Evolutionary conservation across 2,329 filamentous ascomycete genomes (phyloP), one percentile per base, ranked within the genome.

Genomic region (Pyricularia pennisetigena): DNA sequence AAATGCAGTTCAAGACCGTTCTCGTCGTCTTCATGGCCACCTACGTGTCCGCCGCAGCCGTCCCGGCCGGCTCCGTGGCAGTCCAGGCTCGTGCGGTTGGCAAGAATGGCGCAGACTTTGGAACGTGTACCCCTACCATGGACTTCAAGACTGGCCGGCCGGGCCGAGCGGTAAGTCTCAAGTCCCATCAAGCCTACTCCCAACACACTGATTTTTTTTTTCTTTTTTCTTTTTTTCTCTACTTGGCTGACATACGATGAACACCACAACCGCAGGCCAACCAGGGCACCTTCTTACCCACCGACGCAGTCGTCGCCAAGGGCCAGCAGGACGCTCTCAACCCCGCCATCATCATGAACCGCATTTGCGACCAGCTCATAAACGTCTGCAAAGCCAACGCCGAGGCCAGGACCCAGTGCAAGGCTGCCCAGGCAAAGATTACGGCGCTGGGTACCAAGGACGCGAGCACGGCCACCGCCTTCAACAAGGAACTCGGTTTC

Each of bases 341-440:
- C 81, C 86, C 85, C 59, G 85, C 84, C 78, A 88, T 88, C 78
- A 88, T 88, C 79, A 87, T 84, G 73, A 87, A 86, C 77, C 81
- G 83, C 24, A 82, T 88, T 71, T 86, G 84, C 78, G 83, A 88
- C 77, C 84, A 87, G 75, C 79, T 88, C 68, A 83, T 79, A 70
- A 88, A 87, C 75, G 83, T 85, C 28, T 88, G 86, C 76, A 77
- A 78, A 20, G 85, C 85, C 66, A 86, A 86, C 75, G 79, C 78
- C 16, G 85, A 83, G 1, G 86, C 85, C 41, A 80, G 82, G 67
- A 74, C 79, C 20, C 76, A 79, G 2, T 86, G 84, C 74, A 73
- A 76, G 69, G 76, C 77, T 49, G 85, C 83, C 2, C 76, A 86
- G 73, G 79, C 82, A 0, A 74, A 82, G 75, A 83, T 88, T 65